These are phyloP conservation scores for Penicillium sp. DNA, from an alignment of 2,329 filamentous ascomycete species.

Conservation along the genomic window DNA sequence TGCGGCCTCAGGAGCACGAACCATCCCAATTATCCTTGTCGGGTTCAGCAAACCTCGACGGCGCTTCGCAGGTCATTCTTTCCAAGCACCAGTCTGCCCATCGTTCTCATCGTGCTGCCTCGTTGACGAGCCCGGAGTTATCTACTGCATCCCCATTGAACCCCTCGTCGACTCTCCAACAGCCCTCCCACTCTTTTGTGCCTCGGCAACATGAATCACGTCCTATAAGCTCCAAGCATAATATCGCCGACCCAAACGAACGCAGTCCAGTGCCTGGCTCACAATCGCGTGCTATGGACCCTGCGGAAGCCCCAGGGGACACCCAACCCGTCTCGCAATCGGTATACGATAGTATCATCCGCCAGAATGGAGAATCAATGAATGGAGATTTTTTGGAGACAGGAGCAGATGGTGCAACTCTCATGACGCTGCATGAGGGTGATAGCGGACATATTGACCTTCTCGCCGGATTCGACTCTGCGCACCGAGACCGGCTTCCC, in stretches of 20 bases:
- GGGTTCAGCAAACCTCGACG: slow-evolving; percentile 8
- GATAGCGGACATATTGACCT: slow-evolving; percentile 43
- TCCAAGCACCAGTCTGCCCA: slow-evolving; percentile 1
- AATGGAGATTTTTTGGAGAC: slow-evolving; percentile 20
- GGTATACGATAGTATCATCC: slow-evolving; percentile 39
- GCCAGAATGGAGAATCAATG: slow-evolving; percentile 31
- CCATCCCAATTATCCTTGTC: slow-evolving; percentile 22
- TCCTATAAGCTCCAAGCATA: slow-evolving; percentile 11
- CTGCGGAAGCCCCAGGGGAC: slow-evolving; percentile 35
- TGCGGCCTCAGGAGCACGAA: slow-evolving; percentile 27
- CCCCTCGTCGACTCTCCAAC: slow-evolving; percentile 5
- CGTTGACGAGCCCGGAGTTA: slow-evolving; percentile 6
- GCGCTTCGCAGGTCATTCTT: slow-evolving; percentile 1
- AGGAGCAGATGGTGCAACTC: slow-evolving; percentile 31
- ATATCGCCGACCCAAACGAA: slow-evolving; percentile 14
- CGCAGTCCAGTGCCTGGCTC: slow-evolving; percentile 17
- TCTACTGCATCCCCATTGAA: slow-evolving; percentile 10
- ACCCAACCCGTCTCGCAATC: slow-evolving; percentile 45
- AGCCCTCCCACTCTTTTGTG: slow-evolving; percentile 1
- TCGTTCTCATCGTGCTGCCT: slow-evolving; percentile 7
- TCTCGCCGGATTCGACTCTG: slow-evolving; percentile 34
- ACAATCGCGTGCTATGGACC: slow-evolving; percentile 30
- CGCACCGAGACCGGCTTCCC: slow-evolving; percentile 17
- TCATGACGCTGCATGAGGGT: slow-evolving; percentile 38
- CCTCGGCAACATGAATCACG: slow-evolving; percentile 18